phyloP scores from a whole-genome alignment of 2,329 filamentous ascomycete species.

The Exophiala xenobiotica region DNA sequence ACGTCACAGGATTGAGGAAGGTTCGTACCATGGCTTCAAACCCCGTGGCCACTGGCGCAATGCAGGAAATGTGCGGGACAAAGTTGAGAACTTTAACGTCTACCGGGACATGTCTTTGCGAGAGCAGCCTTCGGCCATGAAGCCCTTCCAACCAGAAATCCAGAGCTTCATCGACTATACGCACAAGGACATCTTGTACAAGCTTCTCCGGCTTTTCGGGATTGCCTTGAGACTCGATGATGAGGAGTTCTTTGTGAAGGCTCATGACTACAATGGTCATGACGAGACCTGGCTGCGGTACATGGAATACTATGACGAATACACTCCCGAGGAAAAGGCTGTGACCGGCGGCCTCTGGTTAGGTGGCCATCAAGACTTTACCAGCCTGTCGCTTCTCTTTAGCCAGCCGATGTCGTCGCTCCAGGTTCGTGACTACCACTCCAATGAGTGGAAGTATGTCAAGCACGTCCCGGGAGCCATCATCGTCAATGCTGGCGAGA shows the following conservation, averaged over 20 bases:
- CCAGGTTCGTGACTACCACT: slow-evolving; percentile 52
- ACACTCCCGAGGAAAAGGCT: slow-evolving; percentile 45
- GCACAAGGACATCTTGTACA: slow-evolving; percentile 15
- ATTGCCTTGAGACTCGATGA: slow-evolving; percentile 60
- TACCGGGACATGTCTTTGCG: slow-evolving; percentile 8
- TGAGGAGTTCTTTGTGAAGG: slow-evolving; percentile 56
- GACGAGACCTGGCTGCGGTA: slow-evolving; percentile 63
- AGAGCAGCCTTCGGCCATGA: slow-evolving; percentile 8
- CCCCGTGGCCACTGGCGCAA: slow-evolving; percentile 43
- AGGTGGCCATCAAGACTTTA: slow-evolving; percentile 57
- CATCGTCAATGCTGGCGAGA: slow-evolving; percentile 54
- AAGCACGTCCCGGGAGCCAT: slow-evolving; percentile 51
- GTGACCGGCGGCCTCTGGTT: slow-evolving; percentile 47
- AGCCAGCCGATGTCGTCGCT: slow-evolving; percentile 59
- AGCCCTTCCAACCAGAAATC: slow-evolving; percentile 55
- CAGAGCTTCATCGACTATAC: slow-evolving; percentile 50
- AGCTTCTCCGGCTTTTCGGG: slow-evolving; percentile 59
- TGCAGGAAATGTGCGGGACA: slow-evolving; percentile 3
- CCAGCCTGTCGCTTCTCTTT: slow-evolving; percentile 58
- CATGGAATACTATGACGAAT: slow-evolving; percentile 56
- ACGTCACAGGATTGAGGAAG: slow-evolving; percentile 44
- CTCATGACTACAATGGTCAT: slow-evolving; percentile 59
- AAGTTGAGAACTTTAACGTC: slow-evolving; percentile 17
- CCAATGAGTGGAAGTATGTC: slow-evolving; percentile 53
- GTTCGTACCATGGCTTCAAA: slow-evolving; percentile 59